phyloP scores from a whole-genome alignment of 441 rosid species.

The Corymbia calophylla region DNA sequence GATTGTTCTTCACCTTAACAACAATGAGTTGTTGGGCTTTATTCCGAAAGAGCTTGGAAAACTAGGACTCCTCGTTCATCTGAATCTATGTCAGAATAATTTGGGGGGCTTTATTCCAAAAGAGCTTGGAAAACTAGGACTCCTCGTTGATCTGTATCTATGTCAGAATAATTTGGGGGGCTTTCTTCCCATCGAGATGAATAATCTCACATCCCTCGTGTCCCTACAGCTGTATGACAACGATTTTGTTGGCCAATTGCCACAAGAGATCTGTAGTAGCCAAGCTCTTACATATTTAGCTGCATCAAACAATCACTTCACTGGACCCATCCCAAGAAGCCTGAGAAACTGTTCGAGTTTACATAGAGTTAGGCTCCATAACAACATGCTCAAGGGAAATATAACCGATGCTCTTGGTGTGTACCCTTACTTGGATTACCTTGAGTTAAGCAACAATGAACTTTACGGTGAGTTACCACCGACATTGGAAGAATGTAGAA shows the following conservation, averaged over 20 bases:
- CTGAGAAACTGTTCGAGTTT: background rate
- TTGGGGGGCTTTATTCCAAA: no score
- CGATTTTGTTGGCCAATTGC: background rate
- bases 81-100: no score
- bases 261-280: background rate
- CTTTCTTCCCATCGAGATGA: background rate
- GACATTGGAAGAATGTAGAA: background rate
- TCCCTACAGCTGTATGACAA: fast-evolving
- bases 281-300: background rate
- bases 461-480: background rate
- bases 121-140: no score
- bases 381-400: background rate
- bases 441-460: background rate
- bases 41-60: background rate
- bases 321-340: background rate
- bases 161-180: no score
- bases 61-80: no score
- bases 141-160: no score
- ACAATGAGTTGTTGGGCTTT: background rate
- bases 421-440: background rate
- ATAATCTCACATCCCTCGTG: background rate
- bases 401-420: background rate
- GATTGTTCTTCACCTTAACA: fast-evolving
- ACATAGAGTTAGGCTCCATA: background rate
- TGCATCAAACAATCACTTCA: fast-evolving